Base-by-base conservation (phyloP, 805 yeast genomes). In the Saturnispora galanensis region DNA sequence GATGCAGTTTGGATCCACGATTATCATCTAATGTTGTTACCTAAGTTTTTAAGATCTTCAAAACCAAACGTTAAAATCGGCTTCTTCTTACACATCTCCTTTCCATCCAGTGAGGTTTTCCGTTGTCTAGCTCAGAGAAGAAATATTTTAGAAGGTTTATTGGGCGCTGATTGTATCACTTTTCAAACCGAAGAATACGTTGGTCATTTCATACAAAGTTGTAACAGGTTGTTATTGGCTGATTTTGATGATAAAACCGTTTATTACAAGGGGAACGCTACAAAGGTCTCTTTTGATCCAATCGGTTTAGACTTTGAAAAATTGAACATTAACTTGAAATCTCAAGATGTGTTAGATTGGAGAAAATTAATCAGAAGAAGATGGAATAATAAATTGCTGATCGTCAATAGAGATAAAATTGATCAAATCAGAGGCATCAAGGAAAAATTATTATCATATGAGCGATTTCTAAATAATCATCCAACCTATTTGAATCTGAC, bases 41-140 rank as follows among this genome's bases (percentile, higher is more conserved):
- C 97, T 0, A 72, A 71, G 44, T 81, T 90, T 90, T 73, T 90
- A 4, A 73, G 96, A 48, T 70, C 77, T 47, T 65, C 71, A 50
- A 60, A 88, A 17, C 96, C 97, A 4, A 61, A 77, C 46, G 97
- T 95, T 2, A 78, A 82, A 50, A 88, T 93, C 53, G 97, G 96
- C 0, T 84, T 89, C 54, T 93, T 88, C 63, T 68, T 93, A 46
- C 98, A 93, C 57, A 85, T 90, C 11, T 84, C 97, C 1, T 90
- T 90, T 67, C 98, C 98, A 8, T 84, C 96, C 3, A 79, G 90
- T 46, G 98, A 90, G 61, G 96, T 90, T 3, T 93, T 89, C 65
- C 73, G 97, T 51, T 89, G 97, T 56, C 74, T 90, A 49, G 96
- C 97, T 1, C 93, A 87, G 55, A 73, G 98, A 55, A 79, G 77